Evolutionary conservation across 1,139 yeast species (phyloP), one percentile per base, ranked within the genome.

Genomic region (Yamadazyma songkhlaensis): DNA sequence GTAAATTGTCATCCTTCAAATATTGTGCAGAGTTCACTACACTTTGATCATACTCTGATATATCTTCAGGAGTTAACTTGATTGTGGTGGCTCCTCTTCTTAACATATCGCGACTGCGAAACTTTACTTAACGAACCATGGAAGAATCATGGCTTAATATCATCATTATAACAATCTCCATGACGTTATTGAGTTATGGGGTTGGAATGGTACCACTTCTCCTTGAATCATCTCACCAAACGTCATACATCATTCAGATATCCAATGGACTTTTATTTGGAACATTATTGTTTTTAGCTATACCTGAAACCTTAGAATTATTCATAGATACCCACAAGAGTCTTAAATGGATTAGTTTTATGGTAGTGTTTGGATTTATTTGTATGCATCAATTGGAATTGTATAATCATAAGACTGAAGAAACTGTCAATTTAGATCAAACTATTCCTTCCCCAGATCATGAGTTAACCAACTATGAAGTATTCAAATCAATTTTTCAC

Each of bases 301-400:
- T 84, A 13, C 92, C 92, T 0, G 92, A 84, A 55, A 89, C 89
- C 5, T 64, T 79, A 25, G 79, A 74, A 46, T 68, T 72, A 3
- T 53, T 77, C 37, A 66, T 62, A 38, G 51, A 56, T 9, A 54
- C 46, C 38, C 34, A 53, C 39, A 37, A 49, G 27, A 49, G 41
- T 46, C 53, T 44, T 31, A 42, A 48, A 42, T 51, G 47, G 49
- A 44, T 39, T 29, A 48, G 51, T 23, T n/a, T 35, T 9, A 31
- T 29, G 1, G 43, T 80, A 23, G 47, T 78, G 0, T 34, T 59
- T 0, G 87, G 87, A 10, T 81, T 73, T 51, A 23, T 41, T 9
- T 22, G 28, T 25, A 46, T 44, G 35, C 31, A 34, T 30, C 42
- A 40, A 5, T 24, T 41, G 20, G 41, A 41, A 12, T 32, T 30